Percentiles rank a stretch among this genome's conserved stretches.
phyloP scores from a whole-genome alignment of 805 yeast genomes.

The Wickerhamiella azymoides region DNA sequence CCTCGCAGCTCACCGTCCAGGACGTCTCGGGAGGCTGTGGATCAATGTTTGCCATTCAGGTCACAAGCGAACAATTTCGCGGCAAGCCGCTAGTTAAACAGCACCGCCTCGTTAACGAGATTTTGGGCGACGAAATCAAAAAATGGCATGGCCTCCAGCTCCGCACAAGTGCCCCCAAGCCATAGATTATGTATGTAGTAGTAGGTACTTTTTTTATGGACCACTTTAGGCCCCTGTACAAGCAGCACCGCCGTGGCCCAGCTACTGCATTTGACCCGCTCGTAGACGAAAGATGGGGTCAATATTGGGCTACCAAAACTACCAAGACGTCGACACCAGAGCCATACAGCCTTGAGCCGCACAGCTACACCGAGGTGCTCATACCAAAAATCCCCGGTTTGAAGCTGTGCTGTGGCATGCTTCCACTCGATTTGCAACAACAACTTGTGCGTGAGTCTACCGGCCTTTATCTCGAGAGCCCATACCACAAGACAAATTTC shows the following conservation, averaged over 20 bases:
- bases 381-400: slow-evolving; percentile 27
- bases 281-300: not conserved
- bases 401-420: slow-evolving; percentile 17
- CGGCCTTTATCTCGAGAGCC: slow-evolving; percentile 23
- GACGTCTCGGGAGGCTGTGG: slow-evolving; percentile 97
- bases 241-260: slow-evolving; percentile 13
- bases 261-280: slow-evolving; percentile 2
- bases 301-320: not conserved
- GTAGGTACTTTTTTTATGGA: slow-evolving; percentile 9
- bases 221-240: slow-evolving; percentile 19
- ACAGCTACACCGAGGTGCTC: slow-evolving; percentile 10
- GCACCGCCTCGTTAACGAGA: slow-evolving; percentile 75
- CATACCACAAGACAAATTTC: slow-evolving; percentile 26
- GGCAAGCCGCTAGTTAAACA: slow-evolving; percentile 80
- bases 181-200: not conserved
- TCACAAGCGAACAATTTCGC: slow-evolving; percentile 60
- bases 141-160: slow-evolving; percentile 94
- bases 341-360: slow-evolving; percentile 8
- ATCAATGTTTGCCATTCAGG: slow-evolving; percentile 83
- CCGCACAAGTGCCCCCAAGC: slow-evolving; percentile 43
- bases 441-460: slow-evolving; percentile 21
- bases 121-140: slow-evolving; percentile 68
- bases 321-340: not conserved
- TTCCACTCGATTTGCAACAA: slow-evolving; percentile 21
- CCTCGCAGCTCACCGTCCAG: slow-evolving; percentile 48